Percentiles rank a stretch among this genome's conserved stretches.
Evolutionary conservation across 2,329 filamentous ascomycete genomes (phyloP).

Genomic region (Trichothecium roseum): DNA sequence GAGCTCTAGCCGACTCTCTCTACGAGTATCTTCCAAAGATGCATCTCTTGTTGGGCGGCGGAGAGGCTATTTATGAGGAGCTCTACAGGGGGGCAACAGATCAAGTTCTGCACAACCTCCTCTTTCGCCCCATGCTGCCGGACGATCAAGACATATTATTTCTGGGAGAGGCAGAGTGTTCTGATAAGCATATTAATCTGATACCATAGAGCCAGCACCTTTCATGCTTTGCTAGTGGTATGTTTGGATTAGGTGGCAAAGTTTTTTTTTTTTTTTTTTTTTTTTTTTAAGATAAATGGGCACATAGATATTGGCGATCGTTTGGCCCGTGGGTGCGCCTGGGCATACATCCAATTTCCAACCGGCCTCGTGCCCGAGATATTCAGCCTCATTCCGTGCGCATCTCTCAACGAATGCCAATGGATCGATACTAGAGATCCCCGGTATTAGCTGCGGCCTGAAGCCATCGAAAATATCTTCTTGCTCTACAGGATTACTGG

Average conservation of each 20-base stretch:
- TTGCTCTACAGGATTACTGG: conserved; percentile 67
- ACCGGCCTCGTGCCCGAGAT: conserved; percentile 50
- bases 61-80: conserved; percentile 24
- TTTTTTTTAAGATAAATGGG: conserved; percentile 35
- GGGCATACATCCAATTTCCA: conserved; percentile 44
- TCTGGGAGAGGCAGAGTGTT: conserved; percentile 41
- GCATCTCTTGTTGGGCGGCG: conserved; percentile 54
- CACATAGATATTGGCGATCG: conserved; percentile 37
- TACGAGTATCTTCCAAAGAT: conserved; percentile 55
- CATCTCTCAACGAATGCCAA: conserved; percentile 19
- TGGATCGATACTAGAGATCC: conserved; percentile 31
- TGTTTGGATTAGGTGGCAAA: conserved; percentile 54
- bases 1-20: conserved; percentile 44
- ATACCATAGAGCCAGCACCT: conserved; percentile 19
- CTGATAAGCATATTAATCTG: conserved; percentile 14
- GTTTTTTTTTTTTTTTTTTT: too few species aligned
- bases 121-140: conserved; percentile 56
- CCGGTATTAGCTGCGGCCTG: conserved; percentile 40
- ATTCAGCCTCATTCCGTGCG: conserved; percentile 35
- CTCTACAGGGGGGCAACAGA: conserved; percentile 38
- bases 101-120: conserved; percentile 46
- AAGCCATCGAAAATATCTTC: conserved; percentile 74
- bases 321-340: conserved; percentile 43
- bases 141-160: conserved; percentile 49
- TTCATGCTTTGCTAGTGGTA: conserved; percentile 57